Evolutionary conservation across 371 early-diverging fungal genomes (phyloP), one percentile per base, ranked within the genome.

Genomic region (Circinella minor): DNA sequence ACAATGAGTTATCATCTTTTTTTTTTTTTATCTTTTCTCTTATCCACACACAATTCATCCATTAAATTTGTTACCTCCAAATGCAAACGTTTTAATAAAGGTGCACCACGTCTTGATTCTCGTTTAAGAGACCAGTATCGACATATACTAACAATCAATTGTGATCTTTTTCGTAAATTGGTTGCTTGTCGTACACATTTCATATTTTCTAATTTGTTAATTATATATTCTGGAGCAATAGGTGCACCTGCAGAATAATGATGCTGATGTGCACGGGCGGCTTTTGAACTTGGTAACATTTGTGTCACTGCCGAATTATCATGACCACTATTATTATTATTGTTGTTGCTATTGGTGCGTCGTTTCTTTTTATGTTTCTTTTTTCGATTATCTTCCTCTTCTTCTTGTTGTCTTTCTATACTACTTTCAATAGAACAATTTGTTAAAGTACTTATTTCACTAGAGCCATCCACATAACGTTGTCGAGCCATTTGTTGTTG

Each of bases 41-140:
- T 27, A 27, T 27, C 27, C 27, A 27, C 27, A 27, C 55, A 20
- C 20, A 10, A 34, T 3, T 9, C 11, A 11, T 7, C 3, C 27
- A 6, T 34, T 27, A 8, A 17, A 5, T 9, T 6, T 27, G 6
- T 61, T 77, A 92, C 92, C 86, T 98, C 98, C 67, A 99, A 75
- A 74, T 97, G 96, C n/a, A 99, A 82, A 43, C 98, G 86, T 75
- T 97, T 98, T 36, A 98, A 81, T 5, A 99, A 82, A 2, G 98
- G 96, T 1, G 96, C 97, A 1, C 97, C 98, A 36, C 96, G 87
- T 14, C 96, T 75, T 4, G 90, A 77, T 68, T 91, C 91, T 36
- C 98, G 90, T 77, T 99, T 99, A 13, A 98, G 79, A 0, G 96
- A 89, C 98, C 99, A 99, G 80, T 96, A 98, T 67, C 90, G 86